Evolutionary conservation across 2,329 filamentous ascomycete genomes (phyloP).

Genomic region (Coniochaeta sp.): DNA sequence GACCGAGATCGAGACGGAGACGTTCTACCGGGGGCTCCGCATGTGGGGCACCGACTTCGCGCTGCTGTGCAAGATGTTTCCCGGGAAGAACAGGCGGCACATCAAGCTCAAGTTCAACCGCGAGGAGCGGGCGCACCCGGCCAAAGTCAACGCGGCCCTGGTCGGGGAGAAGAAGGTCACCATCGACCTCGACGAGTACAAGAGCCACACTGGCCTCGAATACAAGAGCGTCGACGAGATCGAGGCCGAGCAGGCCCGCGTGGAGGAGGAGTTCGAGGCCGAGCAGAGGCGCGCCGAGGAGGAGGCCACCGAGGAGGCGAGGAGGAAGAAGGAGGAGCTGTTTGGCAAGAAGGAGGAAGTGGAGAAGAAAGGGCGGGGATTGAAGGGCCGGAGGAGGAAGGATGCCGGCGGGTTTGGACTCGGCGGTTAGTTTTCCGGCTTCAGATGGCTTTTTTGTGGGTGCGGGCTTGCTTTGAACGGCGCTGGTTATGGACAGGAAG

Average conservation of each 20-base stretch:
- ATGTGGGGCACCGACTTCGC: conserved; percentile 81
- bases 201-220: conserved; percentile 42
- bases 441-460: not conserved
- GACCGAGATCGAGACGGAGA: conserved; percentile 63
- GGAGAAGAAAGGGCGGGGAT: conserved; percentile 10
- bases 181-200: conserved; percentile 56
- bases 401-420: not conserved
- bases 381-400: conserved; percentile 6
- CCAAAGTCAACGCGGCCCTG: conserved; percentile 56
- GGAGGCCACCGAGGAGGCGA: conserved; percentile 39
- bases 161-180: conserved; percentile 48
- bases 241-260: conserved; percentile 40
- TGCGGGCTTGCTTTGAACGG: not conserved
- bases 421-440: not conserved
- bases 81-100: conserved; percentile 61
- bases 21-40: conserved; percentile 67
- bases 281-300: conserved; percentile 37
- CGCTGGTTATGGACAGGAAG: not conserved
- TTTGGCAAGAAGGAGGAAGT: conserved; percentile 29
- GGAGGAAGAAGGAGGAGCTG: conserved; percentile 40
- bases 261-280: conserved; percentile 36
- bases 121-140: conserved; percentile 63
- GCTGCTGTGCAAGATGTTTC: conserved; percentile 72
- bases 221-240: conserved; percentile 50
- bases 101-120: conserved; percentile 79